Conservation (phyloP, 2,329 filamentous ascomycete genomes). For the Laburnicola sp. region DNA sequence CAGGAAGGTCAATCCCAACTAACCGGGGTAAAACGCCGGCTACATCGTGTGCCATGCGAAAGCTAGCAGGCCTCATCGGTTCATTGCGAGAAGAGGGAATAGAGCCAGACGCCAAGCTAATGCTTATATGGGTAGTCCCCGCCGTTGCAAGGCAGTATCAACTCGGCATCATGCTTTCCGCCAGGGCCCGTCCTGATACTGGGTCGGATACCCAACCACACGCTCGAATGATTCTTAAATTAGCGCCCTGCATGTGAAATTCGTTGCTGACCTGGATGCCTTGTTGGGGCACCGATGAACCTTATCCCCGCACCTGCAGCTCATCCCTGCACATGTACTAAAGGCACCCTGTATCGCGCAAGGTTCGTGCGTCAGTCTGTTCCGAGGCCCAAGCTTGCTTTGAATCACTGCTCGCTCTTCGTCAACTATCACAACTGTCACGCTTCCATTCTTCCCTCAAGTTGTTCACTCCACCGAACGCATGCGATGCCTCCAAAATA, state of each 20-base stretch:
- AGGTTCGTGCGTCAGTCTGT: too few relatives aligned
- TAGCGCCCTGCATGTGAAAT: slow-evolving; percentile 17
- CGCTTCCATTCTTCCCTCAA: background rate
- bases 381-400: too few relatives aligned
- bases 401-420: too few relatives aligned
- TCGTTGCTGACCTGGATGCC: slow-evolving; percentile 2
- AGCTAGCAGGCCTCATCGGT: slow-evolving; percentile 12
- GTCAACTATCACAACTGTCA: too few relatives aligned
- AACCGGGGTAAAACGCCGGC: slow-evolving; percentile 12
- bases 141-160: slow-evolving; percentile 18
- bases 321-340: background rate
- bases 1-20: slow-evolving; percentile 12
- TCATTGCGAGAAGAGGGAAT: slow-evolving; percentile 18
- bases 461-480: background rate
- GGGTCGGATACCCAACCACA: slow-evolving; percentile 9
- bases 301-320: slow-evolving; percentile 13
- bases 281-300: background rate
- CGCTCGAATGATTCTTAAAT: slow-evolving; percentile 1
- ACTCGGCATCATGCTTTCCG: slow-evolving; percentile 9
- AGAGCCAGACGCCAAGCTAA: slow-evolving; percentile 21
- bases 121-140: slow-evolving; percentile 25
- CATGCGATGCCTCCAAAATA: slow-evolving; percentile 34
- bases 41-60: slow-evolving; percentile 14
- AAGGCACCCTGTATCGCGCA: too few relatives aligned
- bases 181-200: slow-evolving; percentile 18